These are phyloP conservation scores for Pichia rugopelliculosa DNA, from an alignment of 805 yeast genomes.

Conservation along the genomic window DNA sequence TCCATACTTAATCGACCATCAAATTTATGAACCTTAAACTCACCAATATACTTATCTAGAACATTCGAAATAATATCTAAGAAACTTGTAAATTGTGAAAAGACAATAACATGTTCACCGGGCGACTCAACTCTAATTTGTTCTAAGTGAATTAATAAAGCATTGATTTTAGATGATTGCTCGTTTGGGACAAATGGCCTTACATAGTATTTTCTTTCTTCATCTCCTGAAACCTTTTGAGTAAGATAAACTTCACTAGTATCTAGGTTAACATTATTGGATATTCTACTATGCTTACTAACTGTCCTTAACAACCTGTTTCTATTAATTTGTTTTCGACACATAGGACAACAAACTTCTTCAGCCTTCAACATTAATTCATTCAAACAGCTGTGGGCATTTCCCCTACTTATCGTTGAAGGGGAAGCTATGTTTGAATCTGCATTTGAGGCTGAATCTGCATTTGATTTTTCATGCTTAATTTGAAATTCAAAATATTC, in stretches of 20 bases:
- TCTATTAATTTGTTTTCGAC: conserved; percentile 51
- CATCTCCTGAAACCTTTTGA: conserved; percentile 7
- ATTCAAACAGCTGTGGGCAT: not conserved
- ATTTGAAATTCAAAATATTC: conserved; percentile 68
- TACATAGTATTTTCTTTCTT: conserved; percentile 22
- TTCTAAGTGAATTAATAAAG: conserved; percentile 54
- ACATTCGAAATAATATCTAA: conserved; percentile 68
- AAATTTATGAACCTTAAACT: conserved; percentile 56
- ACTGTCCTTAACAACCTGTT: conserved; percentile 39
- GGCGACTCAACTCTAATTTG: conserved; percentile 47
- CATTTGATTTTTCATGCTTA: conserved; percentile 4
- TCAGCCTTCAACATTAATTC: conserved; percentile 29
- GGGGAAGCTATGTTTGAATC: not conserved
- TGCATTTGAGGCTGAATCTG: not conserved
- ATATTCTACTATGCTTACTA: conserved; percentile 6
- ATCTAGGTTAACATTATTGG: not conserved
- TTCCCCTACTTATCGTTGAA: not conserved
- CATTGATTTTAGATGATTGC: conserved; percentile 67
- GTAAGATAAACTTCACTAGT: conserved; percentile 1
- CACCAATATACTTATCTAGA: conserved; percentile 36
- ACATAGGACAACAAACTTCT: conserved; percentile 63
- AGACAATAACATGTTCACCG: conserved; percentile 73
- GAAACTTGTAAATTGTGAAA: conserved; percentile 83
- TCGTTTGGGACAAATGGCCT: conserved; percentile 42
- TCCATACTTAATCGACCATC: conserved; percentile 72